These are phyloP conservation scores for Cryptococcus depauperatus DNA, from an alignment of 1,284 basidiomycete genomes.

Conservation along the genomic window DNA sequence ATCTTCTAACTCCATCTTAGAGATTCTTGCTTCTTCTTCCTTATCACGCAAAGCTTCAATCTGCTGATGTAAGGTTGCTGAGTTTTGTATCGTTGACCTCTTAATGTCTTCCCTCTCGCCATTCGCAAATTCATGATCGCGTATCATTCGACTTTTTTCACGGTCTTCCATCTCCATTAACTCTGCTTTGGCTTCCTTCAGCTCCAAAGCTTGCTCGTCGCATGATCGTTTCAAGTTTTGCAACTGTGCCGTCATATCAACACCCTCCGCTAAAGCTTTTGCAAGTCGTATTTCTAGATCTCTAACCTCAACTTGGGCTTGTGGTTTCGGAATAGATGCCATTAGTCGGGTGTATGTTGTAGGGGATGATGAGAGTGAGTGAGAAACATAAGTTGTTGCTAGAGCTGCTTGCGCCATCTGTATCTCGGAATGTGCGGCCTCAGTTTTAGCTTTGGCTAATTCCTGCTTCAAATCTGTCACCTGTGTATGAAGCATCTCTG, in stretches of 20 bases:
- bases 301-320: constrained; percentile 17
- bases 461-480: constrained; percentile 14
- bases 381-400: not conserved
- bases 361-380: not conserved
- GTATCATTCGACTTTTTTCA: not conserved
- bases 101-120: too few relatives aligned
- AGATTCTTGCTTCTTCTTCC: constrained; percentile 3
- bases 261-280: constrained; percentile 22
- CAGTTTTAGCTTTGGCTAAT: constrained; percentile 5
- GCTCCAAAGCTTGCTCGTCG: constrained; percentile 6
- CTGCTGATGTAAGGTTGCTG: not conserved
- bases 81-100: too few relatives aligned
- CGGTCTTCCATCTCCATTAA: not conserved
- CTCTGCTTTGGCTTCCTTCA: not conserved
- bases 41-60: not conserved
- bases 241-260: constrained; percentile 11
- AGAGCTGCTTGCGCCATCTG: not conserved
- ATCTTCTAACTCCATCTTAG: constrained; percentile 9
- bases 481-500: constrained; percentile 20
- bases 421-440: not conserved
- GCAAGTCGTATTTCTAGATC: constrained; percentile 32
- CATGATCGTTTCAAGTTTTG: constrained; percentile 1
- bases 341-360: not conserved
- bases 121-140: too few relatives aligned
- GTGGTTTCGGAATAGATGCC: constrained; percentile 17